Conservation (phyloP, 192 early-diverging fungal species). For the Spizellomyces sp. region DNA sequence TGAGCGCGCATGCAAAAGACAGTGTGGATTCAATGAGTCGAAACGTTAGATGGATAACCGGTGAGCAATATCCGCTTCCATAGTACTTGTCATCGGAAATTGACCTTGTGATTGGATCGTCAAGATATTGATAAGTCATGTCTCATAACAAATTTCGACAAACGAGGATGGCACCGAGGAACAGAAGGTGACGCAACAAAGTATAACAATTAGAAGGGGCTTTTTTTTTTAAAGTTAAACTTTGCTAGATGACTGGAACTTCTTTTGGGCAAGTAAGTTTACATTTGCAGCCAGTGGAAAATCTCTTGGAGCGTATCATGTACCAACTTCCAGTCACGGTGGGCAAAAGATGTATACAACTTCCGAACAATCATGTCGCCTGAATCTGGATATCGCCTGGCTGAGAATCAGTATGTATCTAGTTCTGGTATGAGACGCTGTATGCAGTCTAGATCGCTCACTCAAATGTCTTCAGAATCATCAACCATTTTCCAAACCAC, state of each 20-base stretch:
- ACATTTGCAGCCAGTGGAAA: neutral
- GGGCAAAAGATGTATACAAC: constrained; percentile 39
- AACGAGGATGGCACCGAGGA: constrained; percentile 54
- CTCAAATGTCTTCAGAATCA: constrained; percentile 35
- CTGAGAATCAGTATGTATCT: constrained; percentile 51
- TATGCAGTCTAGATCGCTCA: neutral
- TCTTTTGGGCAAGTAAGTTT: constrained; percentile 54
- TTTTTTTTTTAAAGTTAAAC: neutral
- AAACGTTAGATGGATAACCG: too few relatives aligned
- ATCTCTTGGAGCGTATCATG: neutral
- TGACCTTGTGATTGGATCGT: too few relatives aligned
- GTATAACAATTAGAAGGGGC: neutral
- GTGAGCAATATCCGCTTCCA: too few relatives aligned
- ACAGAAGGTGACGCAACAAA: constrained; percentile 36
- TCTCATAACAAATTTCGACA: constrained; percentile 58
- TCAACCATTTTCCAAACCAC: constrained; percentile 65
- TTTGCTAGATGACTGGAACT: constrained; percentile 59
- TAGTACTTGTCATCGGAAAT: too few relatives aligned
- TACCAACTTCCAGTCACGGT: neutral
- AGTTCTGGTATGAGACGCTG: neutral
- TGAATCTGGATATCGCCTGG: constrained; percentile 55
- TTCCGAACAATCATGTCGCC: constrained; percentile 58
- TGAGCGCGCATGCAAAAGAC: too few relatives aligned
- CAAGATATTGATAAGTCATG: constrained; percentile 59
- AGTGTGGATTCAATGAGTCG: too few relatives aligned